These are phyloP conservation scores for Tuctoria greenei DNA, from an alignment of 176 grass and related monocot genomes.

Conservation along the genomic window DNA sequence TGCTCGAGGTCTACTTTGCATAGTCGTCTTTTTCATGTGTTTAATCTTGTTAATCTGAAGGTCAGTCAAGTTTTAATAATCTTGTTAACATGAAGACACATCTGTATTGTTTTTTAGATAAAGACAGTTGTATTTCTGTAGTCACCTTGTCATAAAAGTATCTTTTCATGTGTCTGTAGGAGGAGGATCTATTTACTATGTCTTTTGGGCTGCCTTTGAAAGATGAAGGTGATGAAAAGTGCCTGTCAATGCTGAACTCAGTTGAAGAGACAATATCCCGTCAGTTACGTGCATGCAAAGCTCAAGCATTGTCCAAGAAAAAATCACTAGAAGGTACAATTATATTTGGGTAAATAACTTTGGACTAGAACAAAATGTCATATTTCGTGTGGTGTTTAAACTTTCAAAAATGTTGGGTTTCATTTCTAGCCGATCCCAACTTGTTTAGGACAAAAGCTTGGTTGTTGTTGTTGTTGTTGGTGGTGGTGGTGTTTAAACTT, in stretches of 20 bases:
- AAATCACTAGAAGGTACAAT: conserved; percentile 80
- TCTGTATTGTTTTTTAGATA: no score
- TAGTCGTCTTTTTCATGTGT: not conserved
- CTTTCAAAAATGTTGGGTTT: no score
- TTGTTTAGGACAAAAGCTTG: no score
- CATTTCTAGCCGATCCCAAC: no score
- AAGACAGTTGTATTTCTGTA: not conserved
- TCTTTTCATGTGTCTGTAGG: conserved; percentile 57
- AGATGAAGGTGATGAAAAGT: conserved; percentile 81
- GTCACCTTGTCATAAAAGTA: conserved; percentile 24
- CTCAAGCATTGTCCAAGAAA: conserved; percentile 73
- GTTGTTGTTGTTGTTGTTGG: no score
- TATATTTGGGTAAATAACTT: not conserved
- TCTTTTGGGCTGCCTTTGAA: conserved; percentile 91
- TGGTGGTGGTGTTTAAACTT: not conserved
- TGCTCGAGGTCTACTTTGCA: not conserved
- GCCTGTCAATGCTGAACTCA: conserved; percentile 81
- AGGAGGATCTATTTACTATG: conserved; percentile 89
- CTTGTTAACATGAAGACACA: conserved; percentile 23
- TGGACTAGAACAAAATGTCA: not conserved
- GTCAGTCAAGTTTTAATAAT: not conserved
- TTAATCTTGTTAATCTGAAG: not conserved
- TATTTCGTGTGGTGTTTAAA: no score
- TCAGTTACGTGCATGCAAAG: conserved; percentile 83
- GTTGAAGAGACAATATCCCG: conserved; percentile 93